Percentiles rank a stretch among this genome's conserved stretches.
These are phyloP conservation scores for Chloropicon primus DNA, from an alignment of 139 green algal species.

Conservation along the genomic window DNA sequence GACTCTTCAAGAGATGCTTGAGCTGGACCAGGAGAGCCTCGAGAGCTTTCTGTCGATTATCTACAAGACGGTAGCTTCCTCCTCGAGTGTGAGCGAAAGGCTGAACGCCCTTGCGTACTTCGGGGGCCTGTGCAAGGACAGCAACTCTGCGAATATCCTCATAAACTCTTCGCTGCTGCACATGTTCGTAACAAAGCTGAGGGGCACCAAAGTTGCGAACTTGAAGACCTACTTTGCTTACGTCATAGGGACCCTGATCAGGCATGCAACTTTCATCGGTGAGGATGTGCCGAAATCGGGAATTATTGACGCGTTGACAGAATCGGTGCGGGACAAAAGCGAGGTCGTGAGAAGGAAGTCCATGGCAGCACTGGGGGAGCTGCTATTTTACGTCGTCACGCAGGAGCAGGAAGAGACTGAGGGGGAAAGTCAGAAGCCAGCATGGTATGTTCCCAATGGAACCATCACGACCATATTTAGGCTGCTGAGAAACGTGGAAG, in stretches of 20 bases:
- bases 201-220: slow-evolving; percentile 38
- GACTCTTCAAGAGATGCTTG: slow-evolving; percentile 43
- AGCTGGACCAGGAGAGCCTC: slow-evolving; percentile 26
- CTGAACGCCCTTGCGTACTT: slow-evolving; percentile 83
- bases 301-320: slow-evolving; percentile 55
- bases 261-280: slow-evolving; percentile 76
- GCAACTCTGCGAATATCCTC: slow-evolving; percentile 60
- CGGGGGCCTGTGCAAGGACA: slow-evolving; percentile 68
- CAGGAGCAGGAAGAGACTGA: slow-evolving; percentile 46
- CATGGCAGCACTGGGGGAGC: slow-evolving; percentile 79
- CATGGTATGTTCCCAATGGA: slow-evolving; percentile 9
- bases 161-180: slow-evolving; percentile 67
- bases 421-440: background rate
- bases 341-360: slow-evolving; percentile 55
- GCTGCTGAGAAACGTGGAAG: slow-evolving; percentile 56
- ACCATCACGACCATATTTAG: slow-evolving; percentile 13
- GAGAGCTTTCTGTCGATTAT: slow-evolving; percentile 4
- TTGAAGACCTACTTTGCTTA: slow-evolving; percentile 32
- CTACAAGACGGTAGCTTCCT: slow-evolving; percentile 8
- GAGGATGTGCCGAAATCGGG: slow-evolving; percentile 45
- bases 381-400: slow-evolving; percentile 89
- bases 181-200: slow-evolving; percentile 40
- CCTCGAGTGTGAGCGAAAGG: slow-evolving; percentile 22
- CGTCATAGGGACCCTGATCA: slow-evolving; percentile 64
- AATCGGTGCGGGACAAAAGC: slow-evolving; percentile 51